phyloP scores from a whole-genome alignment of 495 filamentous ascomycete species.

The Aspergillus hancockii region DNA sequence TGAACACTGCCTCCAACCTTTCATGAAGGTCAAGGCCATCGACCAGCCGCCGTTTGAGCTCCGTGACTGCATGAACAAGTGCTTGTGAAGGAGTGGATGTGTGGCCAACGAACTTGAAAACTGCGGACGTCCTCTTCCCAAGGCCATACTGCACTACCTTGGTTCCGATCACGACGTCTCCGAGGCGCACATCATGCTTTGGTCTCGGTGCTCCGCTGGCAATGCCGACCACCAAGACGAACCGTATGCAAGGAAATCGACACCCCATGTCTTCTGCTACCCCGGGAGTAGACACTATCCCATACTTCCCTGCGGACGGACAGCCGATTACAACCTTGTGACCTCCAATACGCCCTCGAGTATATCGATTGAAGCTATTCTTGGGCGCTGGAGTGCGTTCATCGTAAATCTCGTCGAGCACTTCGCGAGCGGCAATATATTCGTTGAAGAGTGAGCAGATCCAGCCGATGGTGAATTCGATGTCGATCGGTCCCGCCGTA shows the following conservation, averaged over 20 bases:
- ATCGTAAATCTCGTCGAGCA: conserved; percentile 37
- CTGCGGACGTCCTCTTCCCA: not conserved
- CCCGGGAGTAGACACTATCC: conserved; percentile 26
- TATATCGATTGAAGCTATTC: conserved; percentile 19
- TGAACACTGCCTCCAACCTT: not conserved
- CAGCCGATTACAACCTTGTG: conserved; percentile 44
- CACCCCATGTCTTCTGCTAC: conserved; percentile 29
- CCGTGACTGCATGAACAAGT: not conserved
- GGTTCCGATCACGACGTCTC: conserved; percentile 40
- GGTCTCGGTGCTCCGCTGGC: conserved; percentile 38
- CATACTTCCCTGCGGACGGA: conserved; percentile 25
- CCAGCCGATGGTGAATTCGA: conserved; percentile 36
- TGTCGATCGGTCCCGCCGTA: not conserved
- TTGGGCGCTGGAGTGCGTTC: conserved; percentile 2
- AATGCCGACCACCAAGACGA: conserved; percentile 48
- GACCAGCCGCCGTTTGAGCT: not conserved
- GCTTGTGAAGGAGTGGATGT: not conserved
- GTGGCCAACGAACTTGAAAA: not conserved
- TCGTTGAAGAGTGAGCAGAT: conserved; percentile 42
- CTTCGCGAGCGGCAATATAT: conserved; percentile 30
- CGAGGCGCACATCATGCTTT: conserved; percentile 40
- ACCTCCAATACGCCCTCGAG: conserved; percentile 30
- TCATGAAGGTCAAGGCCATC: not conserved
- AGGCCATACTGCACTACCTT: not conserved
- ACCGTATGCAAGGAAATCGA: conserved; percentile 21